These are phyloP conservation scores for Mucor lusitanicus DNA, from an alignment of 371 early-diverging fungal species.

Conservation along the genomic window DNA sequence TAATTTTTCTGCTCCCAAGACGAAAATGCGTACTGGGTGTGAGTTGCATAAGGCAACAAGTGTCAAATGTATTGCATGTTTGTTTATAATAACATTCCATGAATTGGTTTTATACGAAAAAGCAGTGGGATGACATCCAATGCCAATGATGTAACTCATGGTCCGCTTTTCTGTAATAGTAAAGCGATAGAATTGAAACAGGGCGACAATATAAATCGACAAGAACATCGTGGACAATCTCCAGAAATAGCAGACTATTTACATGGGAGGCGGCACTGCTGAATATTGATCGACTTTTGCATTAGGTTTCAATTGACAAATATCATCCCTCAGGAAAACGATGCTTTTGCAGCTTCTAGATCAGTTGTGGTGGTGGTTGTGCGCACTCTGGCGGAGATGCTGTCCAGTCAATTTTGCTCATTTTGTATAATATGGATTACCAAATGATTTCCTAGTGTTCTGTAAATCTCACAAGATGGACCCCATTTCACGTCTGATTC, in stretches of 20 bases:
- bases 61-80: not conserved
- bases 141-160: not conserved
- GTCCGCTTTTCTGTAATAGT: not conserved
- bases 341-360: not conserved
- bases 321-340: not conserved
- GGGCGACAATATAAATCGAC: not conserved
- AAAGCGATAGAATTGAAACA: not conserved
- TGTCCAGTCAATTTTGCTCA: not conserved
- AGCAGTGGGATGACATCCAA: not conserved
- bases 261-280: not conserved
- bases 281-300: not conserved
- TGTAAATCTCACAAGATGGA: not conserved
- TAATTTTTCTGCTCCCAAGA: not conserved
- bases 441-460: not conserved
- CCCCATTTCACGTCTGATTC: not conserved
- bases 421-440: not conserved
- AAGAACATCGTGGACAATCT: not conserved
- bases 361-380: not conserved
- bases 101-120: not conserved
- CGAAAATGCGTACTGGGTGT: not conserved
- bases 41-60: not conserved
- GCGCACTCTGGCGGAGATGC: not conserved
- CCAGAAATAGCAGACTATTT: not conserved
- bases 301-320: not conserved
- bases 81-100: not conserved